Conservation (phyloP, 371 early-diverging fungal species). For the Lichtheimia hyalospora region DNA sequence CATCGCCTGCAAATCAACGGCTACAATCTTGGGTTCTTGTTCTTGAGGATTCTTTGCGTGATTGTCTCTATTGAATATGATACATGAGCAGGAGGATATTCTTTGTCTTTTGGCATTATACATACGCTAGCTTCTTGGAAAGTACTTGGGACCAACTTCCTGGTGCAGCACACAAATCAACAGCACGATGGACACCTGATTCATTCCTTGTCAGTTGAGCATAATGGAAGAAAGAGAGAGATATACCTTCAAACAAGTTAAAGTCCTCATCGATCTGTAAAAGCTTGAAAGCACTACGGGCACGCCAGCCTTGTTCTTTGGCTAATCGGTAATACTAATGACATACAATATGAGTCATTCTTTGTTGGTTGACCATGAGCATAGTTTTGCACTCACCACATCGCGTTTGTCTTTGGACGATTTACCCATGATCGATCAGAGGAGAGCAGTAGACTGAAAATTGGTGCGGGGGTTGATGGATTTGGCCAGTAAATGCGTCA, state of each 20-base stretch:
- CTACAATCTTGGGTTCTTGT: slow-evolving; percentile 81
- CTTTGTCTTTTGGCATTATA: background rate
- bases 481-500: too few relatives aligned
- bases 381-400: slow-evolving; percentile 46
- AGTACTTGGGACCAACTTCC: slow-evolving; percentile 99
- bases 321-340: slow-evolving; percentile 89
- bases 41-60: slow-evolving; percentile 54
- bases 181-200: slow-evolving; percentile 85
- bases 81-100: background rate
- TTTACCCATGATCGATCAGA: slow-evolving; percentile 67
- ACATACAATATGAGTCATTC: too few relatives aligned
- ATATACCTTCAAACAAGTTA: slow-evolving; percentile 76
- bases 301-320: slow-evolving; percentile 97
- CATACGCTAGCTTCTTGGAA: slow-evolving; percentile 64
- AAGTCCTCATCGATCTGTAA: slow-evolving; percentile 91
- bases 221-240: background rate
- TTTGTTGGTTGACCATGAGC: too few relatives aligned
- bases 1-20: slow-evolving; percentile 99
- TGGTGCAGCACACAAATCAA: slow-evolving; percentile 99
- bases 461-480: background rate
- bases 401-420: slow-evolving; percentile 95
- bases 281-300: slow-evolving; percentile 98
- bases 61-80: slow-evolving; percentile 45
- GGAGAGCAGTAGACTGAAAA: background rate
- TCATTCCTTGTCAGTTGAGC: background rate